Evolutionary conservation across 2,329 filamentous ascomycete genomes (phyloP), one percentile per base, ranked within the genome.

Genomic region (Thermoascus crustaceus): DNA sequence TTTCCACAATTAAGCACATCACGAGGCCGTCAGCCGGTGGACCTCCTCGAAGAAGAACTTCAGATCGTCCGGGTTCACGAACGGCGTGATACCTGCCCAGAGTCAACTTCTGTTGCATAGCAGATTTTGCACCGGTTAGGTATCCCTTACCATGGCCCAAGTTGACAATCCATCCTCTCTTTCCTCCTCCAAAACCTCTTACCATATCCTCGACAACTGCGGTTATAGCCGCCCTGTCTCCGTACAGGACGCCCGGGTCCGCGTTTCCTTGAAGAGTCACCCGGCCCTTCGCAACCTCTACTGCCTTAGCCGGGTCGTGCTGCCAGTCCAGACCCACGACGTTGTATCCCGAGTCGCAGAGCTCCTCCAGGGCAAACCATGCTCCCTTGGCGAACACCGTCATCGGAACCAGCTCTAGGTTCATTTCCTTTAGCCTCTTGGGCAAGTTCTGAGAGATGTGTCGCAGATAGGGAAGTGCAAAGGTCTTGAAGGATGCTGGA

Each of bases 371-470:
- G 3, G 87, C 86, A 61, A 94, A 91, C 85, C 91, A 96, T 7
- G 91, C 89, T 7, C 91, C 91, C 69, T 98, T 98, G 22, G 91
- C 87, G 61, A 98, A 98, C 16, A 96, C 87, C 4, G 88, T 93
- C 88, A 96, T 95, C 3, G 91, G 91, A 3, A 98, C 89, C 7
- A 69, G 72, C 39, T 88, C 83, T 34, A 89, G 65, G 0, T 80
- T 79, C 55, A 93, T 71, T 56, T 85, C 82, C 48, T 75, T 68
- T 38, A 96, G 67, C 41, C 78, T 79, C 49, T 69, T 71, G 1
- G 89, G 89, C 3, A 98, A 73, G 47, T 88, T 75, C 47, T 82
- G 71, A 7, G 87, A 79, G 48, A 98, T 96, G 57, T 88, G 79
- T 27, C 75, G 75, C 35, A 98, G 72, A 56, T 89, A 94, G 1